phyloP scores from a whole-genome alignment of 176 grass and related monocot species.

The Alopecurus myosuroides region DNA sequence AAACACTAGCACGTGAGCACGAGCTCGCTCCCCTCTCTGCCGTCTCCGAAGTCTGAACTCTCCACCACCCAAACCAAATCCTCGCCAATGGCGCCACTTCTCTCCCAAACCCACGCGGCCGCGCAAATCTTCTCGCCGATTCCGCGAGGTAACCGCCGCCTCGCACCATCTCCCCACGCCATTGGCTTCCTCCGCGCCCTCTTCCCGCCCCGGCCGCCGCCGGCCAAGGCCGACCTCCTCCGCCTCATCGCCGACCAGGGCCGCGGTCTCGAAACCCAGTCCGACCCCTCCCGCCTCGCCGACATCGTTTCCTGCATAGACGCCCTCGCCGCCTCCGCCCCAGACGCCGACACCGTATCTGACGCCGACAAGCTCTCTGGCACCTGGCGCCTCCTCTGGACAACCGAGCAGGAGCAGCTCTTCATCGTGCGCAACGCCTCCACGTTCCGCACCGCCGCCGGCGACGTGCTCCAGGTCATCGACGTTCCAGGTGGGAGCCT shows the following conservation, averaged over 20 bases:
- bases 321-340: constrained; percentile 35
- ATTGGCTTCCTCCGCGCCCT: constrained; percentile 28
- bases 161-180: constrained; percentile 15
- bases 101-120: background rate
- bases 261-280: constrained; percentile 69
- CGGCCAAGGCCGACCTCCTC: constrained; percentile 68
- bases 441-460: constrained; percentile 70
- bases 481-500: constrained; percentile 45
- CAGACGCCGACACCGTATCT: constrained; percentile 49
- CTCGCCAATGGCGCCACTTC: constrained; percentile 44
- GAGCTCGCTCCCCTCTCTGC: background rate
- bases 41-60: background rate
- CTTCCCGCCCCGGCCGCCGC: constrained; percentile 35
- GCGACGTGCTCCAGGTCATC: constrained; percentile 94
- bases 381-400: constrained; percentile 93
- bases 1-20: background rate
- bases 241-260: constrained; percentile 71
- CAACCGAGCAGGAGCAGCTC: constrained; percentile 94
- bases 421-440: constrained; percentile 77
- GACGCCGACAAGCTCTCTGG: constrained; percentile 45
- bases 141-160: constrained; percentile 1
- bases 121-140: constrained; percentile 12
- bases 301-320: constrained; percentile 77
- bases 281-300: constrained; percentile 48
- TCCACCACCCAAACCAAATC: constrained; percentile 40